Base-by-base conservation (phyloP, 2,329 filamentous ascomycete genomes). In the Colletotrichum navitas region DNA sequence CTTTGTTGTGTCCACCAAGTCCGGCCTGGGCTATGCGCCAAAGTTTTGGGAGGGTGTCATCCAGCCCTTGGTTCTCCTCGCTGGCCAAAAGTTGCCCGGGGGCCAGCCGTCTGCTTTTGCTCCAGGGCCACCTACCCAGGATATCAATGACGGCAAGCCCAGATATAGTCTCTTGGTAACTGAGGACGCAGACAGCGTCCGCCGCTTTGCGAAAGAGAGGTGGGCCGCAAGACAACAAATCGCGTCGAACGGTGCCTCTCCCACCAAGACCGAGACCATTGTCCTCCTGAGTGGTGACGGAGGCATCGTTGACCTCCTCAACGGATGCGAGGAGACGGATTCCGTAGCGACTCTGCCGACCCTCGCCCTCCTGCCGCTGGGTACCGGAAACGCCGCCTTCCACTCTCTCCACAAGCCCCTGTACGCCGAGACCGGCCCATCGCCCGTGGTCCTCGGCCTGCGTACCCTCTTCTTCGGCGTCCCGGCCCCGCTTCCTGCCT, bases 241-340 rank as follows among this genome's bases (percentile, higher is more conserved):
- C 11, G 24, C 51, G 2, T n/a, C 43, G 1, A 18, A 79, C n/a
- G 67, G 29, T 3, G 45, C 66, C 36, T 39, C 68, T 6, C 45
- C 41, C 32, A 49, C 68, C n/a, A 66, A 73, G 63, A 63, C 74
- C 36, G 63, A 91, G 77, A 90, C 91, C 0, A 85, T 98, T 34
- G 82, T 98, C 39, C 86, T 98, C 16, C 85, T 98, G 6, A 95
- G 93, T 60, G 95, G 95, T 8, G 95, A 98, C 79, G 95, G 95
- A 18, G 95, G 94, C 7, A 81, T 97, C 2, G 88, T 94, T 24
- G 95, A 98, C 76, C 84, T 96, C 1, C 85, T 97, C 71, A 97
- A 98, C 78, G 88, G 88, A 3, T 85, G 80, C 34, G 77, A 80
- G 14, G 74, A 77, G 34, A 74, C 75, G 0, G 64, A 71, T 1